Percentiles rank a stretch among this genome's conserved stretches.
These are phyloP conservation scores for Mortierella polycephala DNA, from an alignment of 371 early-diverging fungal species.

Conservation along the genomic window DNA sequence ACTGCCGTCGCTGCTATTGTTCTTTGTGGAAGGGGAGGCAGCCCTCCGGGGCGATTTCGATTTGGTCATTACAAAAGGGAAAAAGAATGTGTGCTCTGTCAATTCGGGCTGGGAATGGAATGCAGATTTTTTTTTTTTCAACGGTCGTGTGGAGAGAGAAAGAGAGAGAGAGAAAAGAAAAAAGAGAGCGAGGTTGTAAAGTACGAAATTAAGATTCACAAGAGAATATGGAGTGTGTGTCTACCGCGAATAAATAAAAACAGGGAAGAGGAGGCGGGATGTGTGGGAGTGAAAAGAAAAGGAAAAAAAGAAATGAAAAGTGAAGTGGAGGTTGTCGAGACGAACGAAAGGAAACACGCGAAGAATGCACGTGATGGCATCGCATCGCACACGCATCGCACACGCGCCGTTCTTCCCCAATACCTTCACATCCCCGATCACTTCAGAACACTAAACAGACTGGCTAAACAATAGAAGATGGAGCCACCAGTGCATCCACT, in stretches of 20 bases:
- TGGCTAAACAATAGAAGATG: too few species aligned
- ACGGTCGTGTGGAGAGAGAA: background rate
- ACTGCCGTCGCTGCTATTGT: background rate
- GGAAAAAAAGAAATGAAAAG: background rate
- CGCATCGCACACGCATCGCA: too few species aligned
- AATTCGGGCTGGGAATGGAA: background rate
- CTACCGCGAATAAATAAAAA: background rate
- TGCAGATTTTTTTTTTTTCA: background rate
- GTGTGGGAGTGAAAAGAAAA: background rate
- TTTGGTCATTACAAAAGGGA: slow-evolving; percentile 40
- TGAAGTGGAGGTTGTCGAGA: background rate
- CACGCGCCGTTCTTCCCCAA: too few species aligned
- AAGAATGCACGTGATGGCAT: background rate
- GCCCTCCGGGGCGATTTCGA: slow-evolving; percentile 34
- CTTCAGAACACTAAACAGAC: too few species aligned
- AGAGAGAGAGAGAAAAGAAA: background rate
- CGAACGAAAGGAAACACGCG: background rate
- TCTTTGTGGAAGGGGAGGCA: slow-evolving; percentile 10
- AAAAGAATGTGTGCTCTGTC: background rate
- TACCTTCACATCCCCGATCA: too few species aligned
- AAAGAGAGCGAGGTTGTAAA: background rate
- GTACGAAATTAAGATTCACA: too few species aligned
- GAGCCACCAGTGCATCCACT: too few species aligned
- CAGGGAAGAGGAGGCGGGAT: background rate
- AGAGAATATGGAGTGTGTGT: too few species aligned